Evolutionary conservation across 768 basidiomycete genomes (phyloP).

Genomic region (Pholiota conissans): DNA sequence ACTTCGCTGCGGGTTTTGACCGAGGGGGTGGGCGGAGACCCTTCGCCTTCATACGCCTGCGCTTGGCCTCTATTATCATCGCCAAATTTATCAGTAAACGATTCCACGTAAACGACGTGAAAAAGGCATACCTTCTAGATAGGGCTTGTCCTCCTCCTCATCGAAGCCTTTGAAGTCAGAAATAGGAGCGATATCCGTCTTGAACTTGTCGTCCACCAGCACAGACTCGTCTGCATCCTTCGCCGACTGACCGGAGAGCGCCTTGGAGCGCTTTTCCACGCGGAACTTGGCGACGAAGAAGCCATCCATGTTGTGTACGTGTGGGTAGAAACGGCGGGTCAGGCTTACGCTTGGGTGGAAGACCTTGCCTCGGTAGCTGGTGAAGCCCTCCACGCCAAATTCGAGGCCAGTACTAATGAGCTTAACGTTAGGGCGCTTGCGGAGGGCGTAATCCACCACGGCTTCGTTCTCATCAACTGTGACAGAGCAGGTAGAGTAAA

Average conservation of each 20-base stretch:
- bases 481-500: conserved; percentile 98
- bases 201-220: conserved; percentile 30
- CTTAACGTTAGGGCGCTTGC: conserved; percentile 89
- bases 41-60: conserved; percentile 74
- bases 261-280: conserved; percentile 77
- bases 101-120: no score
- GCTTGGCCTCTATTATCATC: conserved; percentile 59
- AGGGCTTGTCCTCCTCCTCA: conserved; percentile 71
- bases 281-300: conserved; percentile 99
- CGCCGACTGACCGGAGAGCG: conserved; percentile 18
- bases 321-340: conserved; percentile 91
- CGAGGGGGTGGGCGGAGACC: conserved; percentile 68
- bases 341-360: conserved; percentile 79
- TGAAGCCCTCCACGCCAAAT: conserved; percentile 93
- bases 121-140: conserved; percentile 73
- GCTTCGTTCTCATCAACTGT: conserved; percentile 98
- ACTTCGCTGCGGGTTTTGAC: conserved; percentile 27
- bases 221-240: conserved; percentile 29
- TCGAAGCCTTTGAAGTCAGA: conserved; percentile 57
- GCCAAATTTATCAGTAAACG: conserved; percentile 12
- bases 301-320: conserved; percentile 99
- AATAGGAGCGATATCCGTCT: conserved; percentile 22
- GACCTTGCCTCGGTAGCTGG: conserved; percentile 84
- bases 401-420: conserved; percentile 91
- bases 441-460: conserved; percentile 95